Evolutionary conservation across 768 basidiomycete species (phyloP), one percentile per base, ranked within the genome.

Genomic region (Macrolepiota albuminosa): DNA sequence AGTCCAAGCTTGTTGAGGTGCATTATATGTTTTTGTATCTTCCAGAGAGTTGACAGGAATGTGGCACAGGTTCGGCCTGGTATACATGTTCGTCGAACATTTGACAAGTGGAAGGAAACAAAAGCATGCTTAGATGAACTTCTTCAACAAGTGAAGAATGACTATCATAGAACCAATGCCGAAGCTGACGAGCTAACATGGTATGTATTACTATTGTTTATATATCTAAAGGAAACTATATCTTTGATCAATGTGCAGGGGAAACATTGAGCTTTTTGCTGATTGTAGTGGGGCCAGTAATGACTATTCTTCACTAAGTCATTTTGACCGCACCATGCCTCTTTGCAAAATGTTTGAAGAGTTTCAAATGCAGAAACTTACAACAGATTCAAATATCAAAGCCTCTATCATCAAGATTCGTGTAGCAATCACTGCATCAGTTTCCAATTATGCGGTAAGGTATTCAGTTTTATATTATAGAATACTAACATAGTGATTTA

Each of bases 241-340:
- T 29, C 29, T 29, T 29, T 29, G 1, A 29, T 21, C 2, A 29
- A 29, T 29, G 29, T 4, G 4, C 7, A 57, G 56, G 47, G 16
- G 16, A 29, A 57, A 57, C 14, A 39, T 57, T n/a, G 9, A 29
- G 24, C 56, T 57, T 16, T 11, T 57, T 6, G 56, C 56, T 26
- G 56, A 49, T 40, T 24, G 56, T 33, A 54, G 39, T 29, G 47
- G 56, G 7, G 47, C 46, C 7, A 48, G 18, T 16, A 57, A 57
- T 42, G 56, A 57, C 18, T 57, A 48, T 36, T 29, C 47, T 34
- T 57, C 36, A n/a, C 40, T 56, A 7, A 56, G 54, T 34, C 54
- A 56, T 56, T 45, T 56, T 43, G 43, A 56, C 18, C 3, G 33
- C 29, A 56, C 6, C 5, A 33, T 6, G 29, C 40, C 43, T 56